phyloP scores from a whole-genome alignment of 768 basidiomycete species.

The Thelephora aurantiotincta region DNA sequence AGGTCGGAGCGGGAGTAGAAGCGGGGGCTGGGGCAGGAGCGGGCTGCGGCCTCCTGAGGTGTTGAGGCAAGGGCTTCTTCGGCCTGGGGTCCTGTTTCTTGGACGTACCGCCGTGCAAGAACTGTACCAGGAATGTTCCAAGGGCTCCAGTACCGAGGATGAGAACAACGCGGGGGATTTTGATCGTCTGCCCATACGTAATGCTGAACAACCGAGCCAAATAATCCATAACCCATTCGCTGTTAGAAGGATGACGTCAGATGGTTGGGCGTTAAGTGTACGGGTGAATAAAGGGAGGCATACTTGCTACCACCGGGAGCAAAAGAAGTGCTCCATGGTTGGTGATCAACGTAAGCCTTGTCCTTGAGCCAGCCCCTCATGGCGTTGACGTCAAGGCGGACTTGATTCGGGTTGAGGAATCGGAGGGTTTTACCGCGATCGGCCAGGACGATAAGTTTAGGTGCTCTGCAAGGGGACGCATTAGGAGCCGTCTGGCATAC shows the following conservation, averaged over 20 bases:
- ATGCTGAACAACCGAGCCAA: slow-evolving; percentile 33
- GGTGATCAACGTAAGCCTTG: slow-evolving; percentile 46
- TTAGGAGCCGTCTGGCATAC: neutral
- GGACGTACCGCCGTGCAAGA: slow-evolving; percentile 32
- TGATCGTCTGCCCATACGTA: slow-evolving; percentile 35
- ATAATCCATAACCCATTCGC: slow-evolving; percentile 56
- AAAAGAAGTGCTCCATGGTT: slow-evolving; percentile 55
- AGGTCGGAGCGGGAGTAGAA: neutral
- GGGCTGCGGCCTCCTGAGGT: slow-evolving; percentile 2
- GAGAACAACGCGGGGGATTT: slow-evolving; percentile 61
- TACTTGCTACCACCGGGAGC: slow-evolving; percentile 71
- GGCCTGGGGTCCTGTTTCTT: neutral
- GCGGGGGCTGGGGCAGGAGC: neutral
- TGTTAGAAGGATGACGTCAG: slow-evolving; percentile 14
- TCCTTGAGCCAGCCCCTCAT: slow-evolving; percentile 53
- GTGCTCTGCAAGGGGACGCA: slow-evolving; percentile 37
- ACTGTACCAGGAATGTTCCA: slow-evolving; percentile 51
- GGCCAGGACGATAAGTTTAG: slow-evolving; percentile 53
- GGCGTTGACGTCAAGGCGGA: slow-evolving; percentile 44
- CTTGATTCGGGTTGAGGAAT: slow-evolving; percentile 55
- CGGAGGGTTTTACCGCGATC: slow-evolving; percentile 69
- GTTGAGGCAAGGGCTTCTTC: slow-evolving; percentile 3
- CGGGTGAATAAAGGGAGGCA: slow-evolving; percentile 9
- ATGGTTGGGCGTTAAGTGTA: neutral
- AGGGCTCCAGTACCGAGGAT: slow-evolving; percentile 49